Evolutionary conservation across 805 yeast species (phyloP), one percentile per base, ranked within the genome.

Genomic region (Wickerhamiella sergipiensis): DNA sequence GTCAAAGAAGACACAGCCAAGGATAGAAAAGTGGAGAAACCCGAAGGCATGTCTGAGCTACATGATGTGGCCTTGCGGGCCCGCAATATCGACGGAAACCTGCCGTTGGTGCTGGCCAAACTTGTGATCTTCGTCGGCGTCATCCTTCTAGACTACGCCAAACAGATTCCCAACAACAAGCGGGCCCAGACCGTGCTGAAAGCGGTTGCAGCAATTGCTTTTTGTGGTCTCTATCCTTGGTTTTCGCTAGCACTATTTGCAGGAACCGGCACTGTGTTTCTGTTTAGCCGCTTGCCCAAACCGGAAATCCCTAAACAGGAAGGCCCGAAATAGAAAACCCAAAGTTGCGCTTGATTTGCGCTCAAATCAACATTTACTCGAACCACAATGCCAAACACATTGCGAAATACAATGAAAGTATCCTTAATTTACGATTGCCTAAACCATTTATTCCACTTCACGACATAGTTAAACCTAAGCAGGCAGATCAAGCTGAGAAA

Each of bases 191-290:
- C 53, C 3, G 7, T 47, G 2, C 38, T 46, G 15, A 57, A 57
- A 40, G 36, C 49, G 10, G 40, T 24, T 9, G 53, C 57, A 12
- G 51, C 50, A 9, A 17, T 51, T 3, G 43, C 24, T 1, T 54
- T 57, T 18, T n/a, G 51, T n/a, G 48, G 36, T 1, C 19, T 57
- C 18, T 52, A 57, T 36, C 60, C 60, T 3, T 26, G 39, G 47
- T 45, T 45, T 19, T 18, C 24, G 4, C 23, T 45, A 6, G 38
- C 24, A 9, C 4, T 45, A 23, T 43, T 22, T 23, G 22, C 33
- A 23, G 33, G 26, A 6, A 12, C 22, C 21, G 46, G 26, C 19
- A 13, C 22, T 6, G 46, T 43, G 10, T 43, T 17, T 22, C 18
- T 18, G 22, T 40, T 40, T 12, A 19, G 21, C 21, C 42, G 42